Evolutionary conservation across 768 basidiomycete genomes (phyloP), one percentile per base, ranked within the genome.

Genomic region (Wakefieldia striispora): DNA sequence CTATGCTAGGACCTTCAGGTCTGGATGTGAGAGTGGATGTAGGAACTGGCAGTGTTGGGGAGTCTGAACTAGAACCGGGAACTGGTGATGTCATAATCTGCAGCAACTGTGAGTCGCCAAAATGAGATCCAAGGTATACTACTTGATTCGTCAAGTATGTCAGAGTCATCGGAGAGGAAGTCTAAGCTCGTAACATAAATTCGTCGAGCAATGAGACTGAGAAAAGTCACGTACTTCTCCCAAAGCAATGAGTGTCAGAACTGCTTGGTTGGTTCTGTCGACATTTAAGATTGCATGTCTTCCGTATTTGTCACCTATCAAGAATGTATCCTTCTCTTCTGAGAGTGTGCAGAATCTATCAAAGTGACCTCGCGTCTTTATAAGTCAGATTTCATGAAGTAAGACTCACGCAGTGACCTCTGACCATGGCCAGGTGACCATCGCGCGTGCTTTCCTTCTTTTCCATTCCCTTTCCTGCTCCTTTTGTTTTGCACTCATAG

Each of bases 61-160:
- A 45, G 14, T 29, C 29, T 29, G 29, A 29, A 29, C 72, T 69
- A 10, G 69, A 54, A 12, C 67, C 62, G 8, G 75, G 72, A n/a
- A 71, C 53, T 0, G 84, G 78, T 9, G 71, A 54, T 1, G 67
- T 45, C 27, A 66, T 77, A 47, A 95, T 78, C 43, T 78, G 75
- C 2, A 94, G 58, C 10, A 95, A 68, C 55, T 92, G 88, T 1
- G 91, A 87, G 63, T 94, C 84, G 16, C 90, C 91, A 14, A 79
- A 72, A 56, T 91, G 87, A 6, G 92, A 94, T 16, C 91, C 89
- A 19, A 93, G 72, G 60, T 84, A 95, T 8, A 93, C 54, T 9
- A 79, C 68, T 63, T 89, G 84, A 40, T 80, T 76, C 6, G 82
- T 75, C 12, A 97, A 74, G 57, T 91, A 86, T 1, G 86, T 82